phyloP scores from a whole-genome alignment of 768 basidiomycete species.

The Collybiopsis luxurians region DNA sequence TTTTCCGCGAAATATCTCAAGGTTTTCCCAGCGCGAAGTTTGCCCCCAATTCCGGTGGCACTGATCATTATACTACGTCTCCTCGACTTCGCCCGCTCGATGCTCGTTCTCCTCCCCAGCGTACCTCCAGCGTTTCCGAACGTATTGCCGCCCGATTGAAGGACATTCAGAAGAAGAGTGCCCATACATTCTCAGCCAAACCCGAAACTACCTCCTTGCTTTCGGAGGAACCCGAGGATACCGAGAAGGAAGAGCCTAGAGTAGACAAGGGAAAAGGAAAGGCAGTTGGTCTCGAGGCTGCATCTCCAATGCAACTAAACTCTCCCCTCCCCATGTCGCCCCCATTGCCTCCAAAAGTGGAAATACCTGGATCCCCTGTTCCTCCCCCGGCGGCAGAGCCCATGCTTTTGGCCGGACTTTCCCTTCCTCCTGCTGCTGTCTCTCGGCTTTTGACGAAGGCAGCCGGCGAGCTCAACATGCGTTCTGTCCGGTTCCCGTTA shows the following conservation, averaged over 20 bases:
- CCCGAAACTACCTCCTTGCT: background rate
- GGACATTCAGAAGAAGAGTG: conserved; percentile 65
- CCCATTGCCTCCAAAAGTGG: conserved; percentile 48
- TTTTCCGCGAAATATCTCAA: conserved; percentile 5
- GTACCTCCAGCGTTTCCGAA: conserved; percentile 81
- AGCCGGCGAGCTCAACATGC: conserved; percentile 65
- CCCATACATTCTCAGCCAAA: conserved; percentile 19
- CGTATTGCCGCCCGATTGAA: conserved; percentile 81
- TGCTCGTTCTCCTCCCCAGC: conserved; percentile 46
- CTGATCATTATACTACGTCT: conserved; percentile 82
- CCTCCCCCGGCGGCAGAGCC: conserved; percentile 44
- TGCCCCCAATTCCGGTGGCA: conserved; percentile 60
- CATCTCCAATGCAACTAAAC: conserved; percentile 21
- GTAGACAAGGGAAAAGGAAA: conserved; percentile 86
- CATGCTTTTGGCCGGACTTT: conserved; percentile 74
- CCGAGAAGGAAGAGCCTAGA: conserved; percentile 38
- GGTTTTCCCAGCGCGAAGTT: conserved; percentile 68
- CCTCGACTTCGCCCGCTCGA: conserved; percentile 64
- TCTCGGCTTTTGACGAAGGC: conserved; percentile 72
- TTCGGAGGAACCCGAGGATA: conserved; percentile 27
- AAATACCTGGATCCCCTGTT: conserved; percentile 25
- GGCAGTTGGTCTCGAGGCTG: conserved; percentile 40
- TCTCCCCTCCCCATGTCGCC: conserved; percentile 70
- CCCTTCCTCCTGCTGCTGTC: conserved; percentile 60
- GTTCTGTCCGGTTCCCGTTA: conserved; percentile 72